These are phyloP conservation scores for Sarocladiaceae sp. DNA, from an alignment of 2,329 filamentous ascomycete species.

Conservation along the genomic window DNA sequence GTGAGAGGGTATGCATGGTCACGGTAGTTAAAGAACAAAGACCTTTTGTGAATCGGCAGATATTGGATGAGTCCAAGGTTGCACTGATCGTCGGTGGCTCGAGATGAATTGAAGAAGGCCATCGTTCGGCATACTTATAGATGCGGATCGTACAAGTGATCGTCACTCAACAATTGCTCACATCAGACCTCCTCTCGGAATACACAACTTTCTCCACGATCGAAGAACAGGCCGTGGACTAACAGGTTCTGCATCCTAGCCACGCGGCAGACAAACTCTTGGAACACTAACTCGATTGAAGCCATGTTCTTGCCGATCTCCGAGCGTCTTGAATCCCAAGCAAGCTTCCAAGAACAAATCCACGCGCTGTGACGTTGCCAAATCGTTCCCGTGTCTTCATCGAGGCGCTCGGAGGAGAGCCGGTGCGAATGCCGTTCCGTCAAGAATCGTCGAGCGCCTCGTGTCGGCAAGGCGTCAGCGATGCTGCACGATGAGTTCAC, in stretches of 20 bases:
- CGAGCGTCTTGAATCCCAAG: not conserved
- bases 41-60: not conserved
- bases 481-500: not conserved
- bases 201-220: no score
- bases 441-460: not conserved
- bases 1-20: not conserved
- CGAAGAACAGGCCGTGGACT: no score
- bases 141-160: not conserved
- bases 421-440: not conserved
- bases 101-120: not conserved
- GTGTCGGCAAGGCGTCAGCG: not conserved
- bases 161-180: not conserved
- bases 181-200: not conserved
- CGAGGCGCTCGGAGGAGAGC: not conserved
- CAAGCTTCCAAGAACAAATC: not conserved
- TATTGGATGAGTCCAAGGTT: conserved; percentile 3
- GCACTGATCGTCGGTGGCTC: conserved; percentile 8
- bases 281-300: conserved; percentile 4
- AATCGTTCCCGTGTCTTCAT: not conserved
- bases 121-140: conserved; percentile 3
- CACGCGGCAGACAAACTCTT: not conserved
- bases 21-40: not conserved
- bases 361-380: not conserved
- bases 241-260: not conserved
- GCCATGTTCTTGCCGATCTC: not conserved